Conservation (phyloP, 768 basidiomycete species). For the Xerocomellus dryophilus region DNA sequence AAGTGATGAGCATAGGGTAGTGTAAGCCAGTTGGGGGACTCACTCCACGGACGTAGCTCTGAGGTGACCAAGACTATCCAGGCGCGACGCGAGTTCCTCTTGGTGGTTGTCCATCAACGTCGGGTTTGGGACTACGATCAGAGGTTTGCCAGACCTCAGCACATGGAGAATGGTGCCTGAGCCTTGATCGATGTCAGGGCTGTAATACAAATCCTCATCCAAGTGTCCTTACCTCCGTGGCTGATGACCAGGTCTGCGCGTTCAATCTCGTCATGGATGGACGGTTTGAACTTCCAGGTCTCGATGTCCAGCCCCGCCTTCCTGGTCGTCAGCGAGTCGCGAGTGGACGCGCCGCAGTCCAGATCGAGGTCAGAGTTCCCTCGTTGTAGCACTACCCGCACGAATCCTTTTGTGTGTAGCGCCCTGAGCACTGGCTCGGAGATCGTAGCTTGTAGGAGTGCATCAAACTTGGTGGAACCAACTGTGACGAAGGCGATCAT, state of each 20-base stretch:
- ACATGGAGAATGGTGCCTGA: conserved; percentile 93
- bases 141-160: conserved; percentile 64
- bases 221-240: conserved; percentile 73
- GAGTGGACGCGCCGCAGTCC: conserved; percentile 18
- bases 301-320: conserved; percentile 53
- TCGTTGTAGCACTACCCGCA: conserved; percentile 67
- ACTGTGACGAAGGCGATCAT: conserved; percentile 73
- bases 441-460: conserved; percentile 60
- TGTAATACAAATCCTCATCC: neutral
- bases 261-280: conserved; percentile 62
- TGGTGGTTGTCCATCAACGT: conserved; percentile 93
- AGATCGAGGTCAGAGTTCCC: conserved; percentile 58
- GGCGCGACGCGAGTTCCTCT: conserved; percentile 73
- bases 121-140: conserved; percentile 88
- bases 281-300: conserved; percentile 71
- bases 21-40: conserved; percentile 24
- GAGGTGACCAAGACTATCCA: conserved; percentile 59
- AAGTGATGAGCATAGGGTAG: conserved; percentile 7
- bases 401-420: conserved; percentile 56
- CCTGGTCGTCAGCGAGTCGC: conserved; percentile 12
- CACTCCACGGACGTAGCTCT: conserved; percentile 56
- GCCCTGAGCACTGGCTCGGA: conserved; percentile 54
- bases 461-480: conserved; percentile 85
- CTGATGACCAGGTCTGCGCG: conserved; percentile 80
- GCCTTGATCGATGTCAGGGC: conserved; percentile 45